Percentiles rank a stretch among this genome's conserved stretches.
These are phyloP conservation scores for Fomitopsis palustris DNA, from an alignment of 1,284 basidiomycete genomes.

Conservation along the genomic window DNA sequence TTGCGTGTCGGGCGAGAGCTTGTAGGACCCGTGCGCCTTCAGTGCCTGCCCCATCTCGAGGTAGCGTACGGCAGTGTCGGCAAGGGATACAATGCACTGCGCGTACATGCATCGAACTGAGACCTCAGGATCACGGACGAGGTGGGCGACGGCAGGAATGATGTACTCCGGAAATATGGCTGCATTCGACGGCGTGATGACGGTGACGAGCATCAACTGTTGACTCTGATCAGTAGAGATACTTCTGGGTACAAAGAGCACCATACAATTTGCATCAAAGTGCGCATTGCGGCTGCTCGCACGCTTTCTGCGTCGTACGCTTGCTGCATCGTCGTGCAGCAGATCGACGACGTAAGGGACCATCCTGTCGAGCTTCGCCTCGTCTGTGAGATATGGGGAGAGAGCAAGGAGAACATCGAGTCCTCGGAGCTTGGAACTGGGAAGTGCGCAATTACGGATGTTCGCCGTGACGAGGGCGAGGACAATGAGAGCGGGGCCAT, in stretches of 20 bases:
- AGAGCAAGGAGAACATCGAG: slow-evolving; percentile 88
- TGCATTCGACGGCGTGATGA: slow-evolving; percentile 88
- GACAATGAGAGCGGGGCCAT: slow-evolving; percentile 78
- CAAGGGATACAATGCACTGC: slow-evolving; percentile 80
- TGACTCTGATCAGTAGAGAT: neutral
- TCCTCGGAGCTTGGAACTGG: slow-evolving; percentile 83
- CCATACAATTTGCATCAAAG: slow-evolving; percentile 81
- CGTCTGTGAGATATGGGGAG: slow-evolving; percentile 83
- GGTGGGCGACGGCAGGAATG: slow-evolving; percentile 83
- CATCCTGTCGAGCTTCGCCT: slow-evolving; percentile 93
- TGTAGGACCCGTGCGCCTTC: slow-evolving; percentile 77
- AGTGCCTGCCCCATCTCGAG: slow-evolving; percentile 92
- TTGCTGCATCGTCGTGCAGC: slow-evolving; percentile 79
- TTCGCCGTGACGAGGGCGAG: slow-evolving; percentile 88
- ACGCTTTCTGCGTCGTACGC: slow-evolving; percentile 81
- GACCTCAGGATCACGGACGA: slow-evolving; percentile 81
- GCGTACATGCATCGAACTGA: slow-evolving; percentile 91
- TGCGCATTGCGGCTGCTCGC: slow-evolving; percentile 75
- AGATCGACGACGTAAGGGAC: slow-evolving; percentile 91
- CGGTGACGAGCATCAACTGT: slow-evolving; percentile 81
- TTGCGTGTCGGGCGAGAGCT: slow-evolving; percentile 57
- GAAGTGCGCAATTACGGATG: slow-evolving; percentile 84
- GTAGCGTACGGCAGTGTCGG: slow-evolving; percentile 81
- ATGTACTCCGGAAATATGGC: slow-evolving; percentile 94
- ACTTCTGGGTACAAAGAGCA: neutral